Evolutionary conservation across 2,329 filamentous ascomycete species (phyloP).

Genomic region (Helotiales sp.): DNA sequence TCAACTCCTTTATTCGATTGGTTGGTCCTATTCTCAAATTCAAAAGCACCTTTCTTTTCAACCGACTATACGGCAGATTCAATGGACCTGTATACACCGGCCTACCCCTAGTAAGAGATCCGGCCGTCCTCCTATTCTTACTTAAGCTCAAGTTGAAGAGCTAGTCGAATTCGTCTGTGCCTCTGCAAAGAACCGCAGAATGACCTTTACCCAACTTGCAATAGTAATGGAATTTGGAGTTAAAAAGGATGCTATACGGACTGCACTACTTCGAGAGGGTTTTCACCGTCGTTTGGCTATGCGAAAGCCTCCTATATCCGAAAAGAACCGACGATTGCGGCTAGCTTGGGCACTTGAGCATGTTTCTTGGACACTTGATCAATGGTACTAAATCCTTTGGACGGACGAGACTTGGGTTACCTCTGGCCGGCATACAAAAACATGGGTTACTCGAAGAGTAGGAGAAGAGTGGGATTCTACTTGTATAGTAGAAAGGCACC

Average conservation of each 20-base stretch:
- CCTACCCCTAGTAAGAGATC: conserved; percentile 5
- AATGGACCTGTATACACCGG: not conserved
- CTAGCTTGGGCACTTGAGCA: conserved; percentile 4
- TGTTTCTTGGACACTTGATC: conserved; percentile 5
- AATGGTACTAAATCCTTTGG: conserved; percentile 16
- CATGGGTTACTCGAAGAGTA: conserved; percentile 7
- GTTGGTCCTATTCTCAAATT: conserved; percentile 6
- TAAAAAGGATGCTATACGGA: conserved; percentile 16
- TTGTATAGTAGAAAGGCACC: conserved; percentile 2
- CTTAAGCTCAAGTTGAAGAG: conserved; percentile 18
- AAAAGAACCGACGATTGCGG: conserved; percentile 8
- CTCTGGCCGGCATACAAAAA: conserved; percentile 12
- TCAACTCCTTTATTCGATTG: not conserved
- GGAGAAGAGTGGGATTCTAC: conserved; percentile 7
- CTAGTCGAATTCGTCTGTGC: conserved; percentile 17
- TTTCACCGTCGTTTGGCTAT: conserved; percentile 15
- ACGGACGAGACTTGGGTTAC: conserved; percentile 19
- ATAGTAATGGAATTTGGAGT: conserved; percentile 13
- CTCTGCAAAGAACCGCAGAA: conserved; percentile 9
- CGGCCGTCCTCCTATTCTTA: conserved; percentile 15
- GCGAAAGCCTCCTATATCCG: conserved; percentile 14
- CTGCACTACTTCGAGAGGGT: conserved; percentile 12
- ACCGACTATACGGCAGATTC: not conserved
- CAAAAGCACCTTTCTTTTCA: not conserved
- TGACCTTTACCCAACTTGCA: conserved; percentile 9